These are phyloP conservation scores for Syncephalastrum monosporum DNA, from an alignment of 371 early-diverging fungal species.

Conservation along the genomic window DNA sequence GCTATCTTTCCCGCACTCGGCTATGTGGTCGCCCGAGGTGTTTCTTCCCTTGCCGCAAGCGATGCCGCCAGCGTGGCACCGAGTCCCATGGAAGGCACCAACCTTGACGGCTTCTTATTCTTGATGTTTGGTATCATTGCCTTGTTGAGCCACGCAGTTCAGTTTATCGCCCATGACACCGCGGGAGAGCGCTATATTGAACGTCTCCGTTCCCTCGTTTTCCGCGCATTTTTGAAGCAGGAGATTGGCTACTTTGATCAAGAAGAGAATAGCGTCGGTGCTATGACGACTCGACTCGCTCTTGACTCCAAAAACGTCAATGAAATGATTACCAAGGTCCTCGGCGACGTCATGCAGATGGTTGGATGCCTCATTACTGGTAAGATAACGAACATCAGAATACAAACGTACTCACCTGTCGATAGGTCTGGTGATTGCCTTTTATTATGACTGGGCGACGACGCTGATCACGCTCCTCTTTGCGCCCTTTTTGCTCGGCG, in stretches of 20 bases:
- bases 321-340: constrained; percentile 60
- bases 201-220: constrained; percentile 51
- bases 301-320: constrained; percentile 67
- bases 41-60: constrained; percentile 8
- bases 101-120: constrained; percentile 77
- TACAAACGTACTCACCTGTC: background rate
- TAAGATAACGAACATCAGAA: constrained; percentile 1
- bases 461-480: constrained; percentile 55
- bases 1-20: constrained; percentile 34
- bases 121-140: constrained; percentile 48
- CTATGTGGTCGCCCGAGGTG: constrained; percentile 25
- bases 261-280: constrained; percentile 56
- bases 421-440: constrained; percentile 45
- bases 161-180: constrained; percentile 33
- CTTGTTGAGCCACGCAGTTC: constrained; percentile 37
- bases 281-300: constrained; percentile 70
- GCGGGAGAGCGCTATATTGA: constrained; percentile 55
- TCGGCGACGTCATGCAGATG: constrained; percentile 51
- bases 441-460: constrained; percentile 54
- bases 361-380: constrained; percentile 35
- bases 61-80: constrained; percentile 14
- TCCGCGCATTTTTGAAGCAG: constrained; percentile 65
- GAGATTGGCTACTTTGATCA: constrained; percentile 86
- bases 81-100: constrained; percentile 47
- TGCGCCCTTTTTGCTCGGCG: constrained; percentile 50